Evolutionary conservation across 805 yeast genomes (phyloP), one percentile per base, ranked within the genome.

Genomic region (Blastobotrys mokoenaii): DNA sequence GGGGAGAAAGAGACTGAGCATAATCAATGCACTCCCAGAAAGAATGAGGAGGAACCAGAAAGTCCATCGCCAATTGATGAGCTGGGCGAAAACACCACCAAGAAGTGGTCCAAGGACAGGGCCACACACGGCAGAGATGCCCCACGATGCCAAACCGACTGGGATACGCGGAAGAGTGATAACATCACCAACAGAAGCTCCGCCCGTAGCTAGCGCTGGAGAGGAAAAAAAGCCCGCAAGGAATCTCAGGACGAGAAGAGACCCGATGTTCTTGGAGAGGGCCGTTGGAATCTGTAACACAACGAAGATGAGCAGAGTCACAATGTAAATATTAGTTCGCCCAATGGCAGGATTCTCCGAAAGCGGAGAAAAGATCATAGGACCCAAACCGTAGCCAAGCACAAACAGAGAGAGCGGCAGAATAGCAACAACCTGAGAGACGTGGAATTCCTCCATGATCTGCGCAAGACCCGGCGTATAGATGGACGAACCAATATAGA

Each of bases 161-260:
- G 82, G 77, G 31, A 72, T 59, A 47, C 67, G 29, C 2, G 16
- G 17, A 9, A 16, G 12, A 2, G 57, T 35, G 9, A 70, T 57
- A 35, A 77, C 58, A 56, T 78, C 83, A 22, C 74, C 73, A 38
- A 77, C 59, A 4, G 77, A 64, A 6, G 80, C 82, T 48, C 88
- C 90, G 11, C 87, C 94, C 52, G 84, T 76, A 3, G 95, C 82
- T 60, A 86, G 70, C 0, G 93, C 88, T 2, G 95, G 94, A 1
- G 90, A 80, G 1, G 89, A 83, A 43, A 83, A 72, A 27, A 81
- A 70, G 1, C 95, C 95, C 18, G 84, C 70, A 57, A 87, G 77
- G 60, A 85, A 86, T 55, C 83, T 64, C 42, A 76, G 56, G 0
- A 73, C 66, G 38, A 70, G 61, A 47, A 78, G 58, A 0, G 74